A percentile compares a stretch with the other conserved stretches of the same genome.
These are phyloP conservation scores for Mycosphaerelloides madeirae DNA, from an alignment of 2,329 filamentous ascomycete genomes.

Conservation along the genomic window DNA sequence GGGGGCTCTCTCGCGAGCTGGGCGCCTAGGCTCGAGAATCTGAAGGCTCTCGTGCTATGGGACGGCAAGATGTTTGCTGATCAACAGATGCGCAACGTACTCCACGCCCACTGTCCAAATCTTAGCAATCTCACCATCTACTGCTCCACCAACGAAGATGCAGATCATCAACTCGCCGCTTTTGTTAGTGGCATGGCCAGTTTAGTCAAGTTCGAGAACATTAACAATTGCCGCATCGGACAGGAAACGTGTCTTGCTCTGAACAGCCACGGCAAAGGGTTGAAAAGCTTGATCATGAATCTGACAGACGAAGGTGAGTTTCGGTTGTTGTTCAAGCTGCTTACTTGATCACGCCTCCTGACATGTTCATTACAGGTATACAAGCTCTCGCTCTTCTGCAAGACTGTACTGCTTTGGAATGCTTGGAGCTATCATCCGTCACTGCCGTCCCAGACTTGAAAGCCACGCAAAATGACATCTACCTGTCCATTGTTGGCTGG, in stretches of 20 bases:
- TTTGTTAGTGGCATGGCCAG: constrained; percentile 46
- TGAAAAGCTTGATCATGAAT: constrained; percentile 51
- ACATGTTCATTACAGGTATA: constrained; percentile 1
- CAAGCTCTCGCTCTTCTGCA: constrained; percentile 47
- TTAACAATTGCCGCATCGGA: constrained; percentile 53
- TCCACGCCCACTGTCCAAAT: constrained; percentile 55
- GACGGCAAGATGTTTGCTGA: constrained; percentile 57
- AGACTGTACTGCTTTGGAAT: constrained; percentile 47
- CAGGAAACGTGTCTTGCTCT: constrained; percentile 52
- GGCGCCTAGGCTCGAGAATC: constrained; percentile 54
- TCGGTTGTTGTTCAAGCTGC: too few relatives aligned
- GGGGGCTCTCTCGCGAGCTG: constrained; percentile 52
- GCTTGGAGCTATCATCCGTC: constrained; percentile 46
- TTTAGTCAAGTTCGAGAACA: constrained; percentile 55
- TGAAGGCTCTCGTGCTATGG: constrained; percentile 57
- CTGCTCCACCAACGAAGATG: constrained; percentile 41
- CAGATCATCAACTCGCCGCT: constrained; percentile 39
- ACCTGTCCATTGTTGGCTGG: constrained; percentile 51
- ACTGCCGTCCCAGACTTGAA: constrained; percentile 45
- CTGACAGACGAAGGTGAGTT: constrained; percentile 43
- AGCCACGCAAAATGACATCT: constrained; percentile 49
- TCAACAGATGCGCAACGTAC: constrained; percentile 49
- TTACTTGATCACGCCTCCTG: too few relatives aligned
- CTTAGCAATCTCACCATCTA: constrained; percentile 60
- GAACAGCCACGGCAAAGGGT: constrained; percentile 49